Base-by-base conservation (phyloP, 163 green algal genomes). In the Prototheca stagnorum region DNA sequence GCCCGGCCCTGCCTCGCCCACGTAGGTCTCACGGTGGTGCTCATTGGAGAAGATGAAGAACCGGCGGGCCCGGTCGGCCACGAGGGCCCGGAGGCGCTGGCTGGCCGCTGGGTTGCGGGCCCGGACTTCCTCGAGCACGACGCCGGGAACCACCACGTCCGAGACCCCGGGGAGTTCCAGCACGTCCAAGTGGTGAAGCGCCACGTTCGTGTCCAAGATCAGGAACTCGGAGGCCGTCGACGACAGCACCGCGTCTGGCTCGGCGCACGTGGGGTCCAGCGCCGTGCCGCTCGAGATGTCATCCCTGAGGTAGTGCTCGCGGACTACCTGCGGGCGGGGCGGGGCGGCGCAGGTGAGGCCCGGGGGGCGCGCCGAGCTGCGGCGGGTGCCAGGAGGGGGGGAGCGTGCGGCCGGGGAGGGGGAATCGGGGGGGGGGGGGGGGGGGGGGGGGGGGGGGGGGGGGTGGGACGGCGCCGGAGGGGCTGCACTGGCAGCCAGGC, bases 1-100 rank as follows among this genome's bases (percentile, higher is more conserved):
- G 19, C 67, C 62, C 1, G 64, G 44, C 33, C 70, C 54, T 36
- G 63, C 47, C 54, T 74, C 72, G n/a, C n/a, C n/a, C 15, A 94
- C 65, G 39, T 80, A 92, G 1, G 85, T 95, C n/a, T 86, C 81
- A 42, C 73, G 68, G 72, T 96, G 86, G 70, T 95, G 73, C 56
- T 97, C 88, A 61, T 97, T 97, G 25, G 75, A 59, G 58, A 97
- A 98, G 15, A 96, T 81, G 52, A 79, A 97, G 61, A 97, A 95
- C 51, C 80, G 74, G 44, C 85, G 82, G 25, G 56, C 23, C 0
- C 49, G 34, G 5, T 45, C 50, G 7, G 68, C 49, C 22, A 59
- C 75, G n/a, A 96, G 58, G 15, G 59, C 64, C 5, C 79, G 65
- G 49, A 96, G 66, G 19, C 88, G 67, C 54, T 87, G 73, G 59